A percentile compares a stretch with the other conserved stretches of the same genome.
phyloP scores from a whole-genome alignment of 148 eudicot genomes.

The Cornus kousa region DNA sequence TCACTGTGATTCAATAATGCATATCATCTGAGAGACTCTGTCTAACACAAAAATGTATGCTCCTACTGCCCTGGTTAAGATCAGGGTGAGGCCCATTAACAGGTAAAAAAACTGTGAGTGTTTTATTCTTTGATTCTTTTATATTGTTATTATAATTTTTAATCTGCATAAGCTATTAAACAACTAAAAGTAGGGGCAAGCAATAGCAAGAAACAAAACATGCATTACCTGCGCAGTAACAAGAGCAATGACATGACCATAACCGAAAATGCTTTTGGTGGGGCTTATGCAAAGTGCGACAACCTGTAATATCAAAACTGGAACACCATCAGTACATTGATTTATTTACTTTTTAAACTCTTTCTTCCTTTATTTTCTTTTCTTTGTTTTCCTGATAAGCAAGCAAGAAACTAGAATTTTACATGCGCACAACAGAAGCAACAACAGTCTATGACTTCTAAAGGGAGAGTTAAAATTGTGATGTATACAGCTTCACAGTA shows the following conservation, averaged over 20 bases:
- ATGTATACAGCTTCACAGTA: background rate
- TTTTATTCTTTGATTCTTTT: slow-evolving; percentile 1
- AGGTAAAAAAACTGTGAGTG: background rate
- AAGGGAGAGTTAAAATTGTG: background rate
- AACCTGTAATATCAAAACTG: slow-evolving; percentile 44
- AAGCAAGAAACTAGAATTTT: background rate
- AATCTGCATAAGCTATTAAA: background rate
- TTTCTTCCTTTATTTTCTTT: too few relatives aligned
- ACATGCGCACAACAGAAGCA: background rate
- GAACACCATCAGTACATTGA: slow-evolving; percentile 2
- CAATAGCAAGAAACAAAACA: background rate
- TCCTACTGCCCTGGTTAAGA: background rate
- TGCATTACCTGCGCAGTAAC: slow-evolving; percentile 69
- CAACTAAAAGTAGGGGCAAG: slow-evolving; percentile 8
- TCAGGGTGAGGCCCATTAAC: background rate
- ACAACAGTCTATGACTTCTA: background rate
- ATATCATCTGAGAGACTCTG: too few relatives aligned
- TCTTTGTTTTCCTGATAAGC: background rate
- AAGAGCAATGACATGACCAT: slow-evolving; percentile 59
- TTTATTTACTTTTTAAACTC: background rate
- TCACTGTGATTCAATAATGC: too few relatives aligned
- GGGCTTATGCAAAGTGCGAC: slow-evolving; percentile 42
- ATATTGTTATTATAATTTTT: background rate
- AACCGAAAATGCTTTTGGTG: slow-evolving; percentile 46
- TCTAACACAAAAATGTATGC: background rate